Conservation (phyloP, 805 yeast genomes). For the Wickerhamomyces strasburgensis region DNA sequence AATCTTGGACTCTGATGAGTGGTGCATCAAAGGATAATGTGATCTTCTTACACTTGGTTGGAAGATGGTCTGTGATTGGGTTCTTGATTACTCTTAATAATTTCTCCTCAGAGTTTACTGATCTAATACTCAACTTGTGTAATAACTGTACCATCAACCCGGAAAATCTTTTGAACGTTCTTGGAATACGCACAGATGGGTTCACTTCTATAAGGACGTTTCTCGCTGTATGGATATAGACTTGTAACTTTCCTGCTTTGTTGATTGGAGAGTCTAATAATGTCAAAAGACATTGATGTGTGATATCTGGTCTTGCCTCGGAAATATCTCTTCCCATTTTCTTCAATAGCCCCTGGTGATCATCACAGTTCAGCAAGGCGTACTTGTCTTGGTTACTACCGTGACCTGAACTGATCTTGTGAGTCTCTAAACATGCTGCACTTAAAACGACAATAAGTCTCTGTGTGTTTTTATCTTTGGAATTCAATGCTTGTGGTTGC, state of each 20-base stretch:
- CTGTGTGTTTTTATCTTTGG: slow-evolving; percentile 82
- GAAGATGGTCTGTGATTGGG: slow-evolving; percentile 95
- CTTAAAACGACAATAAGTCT: slow-evolving; percentile 91
- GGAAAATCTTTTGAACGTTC: slow-evolving; percentile 95
- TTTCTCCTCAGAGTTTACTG: slow-evolving; percentile 93
- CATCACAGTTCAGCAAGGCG: slow-evolving; percentile 94
- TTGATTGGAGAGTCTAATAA: slow-evolving; percentile 95
- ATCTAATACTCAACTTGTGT: slow-evolving; percentile 87
- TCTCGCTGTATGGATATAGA: slow-evolving; percentile 90
- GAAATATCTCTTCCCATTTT: slow-evolving; percentile 97
- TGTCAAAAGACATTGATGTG: slow-evolving; percentile 95
- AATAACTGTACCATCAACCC: slow-evolving; percentile 96
- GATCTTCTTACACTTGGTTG: slow-evolving; percentile 90
- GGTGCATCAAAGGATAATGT: slow-evolving; percentile 92
- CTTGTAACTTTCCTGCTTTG: slow-evolving; percentile 95
- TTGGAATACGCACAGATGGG: slow-evolving; percentile 94
- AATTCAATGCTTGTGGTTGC: slow-evolving; percentile 74
- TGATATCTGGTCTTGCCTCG: slow-evolving; percentile 98
- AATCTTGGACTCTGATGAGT: slow-evolving; percentile 83
- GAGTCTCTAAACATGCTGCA: slow-evolving; percentile 94
- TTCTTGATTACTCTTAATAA: slow-evolving; percentile 91
- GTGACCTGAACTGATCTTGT: slow-evolving; percentile 68
- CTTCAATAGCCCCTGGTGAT: slow-evolving; percentile 91
- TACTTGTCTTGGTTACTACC: slow-evolving; percentile 86
- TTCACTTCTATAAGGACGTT: slow-evolving; percentile 94